Evolutionary conservation across 1,284 basidiomycete species (phyloP), one percentile per base, ranked within the genome.

Genomic region (Neonothopanus nambi): DNA sequence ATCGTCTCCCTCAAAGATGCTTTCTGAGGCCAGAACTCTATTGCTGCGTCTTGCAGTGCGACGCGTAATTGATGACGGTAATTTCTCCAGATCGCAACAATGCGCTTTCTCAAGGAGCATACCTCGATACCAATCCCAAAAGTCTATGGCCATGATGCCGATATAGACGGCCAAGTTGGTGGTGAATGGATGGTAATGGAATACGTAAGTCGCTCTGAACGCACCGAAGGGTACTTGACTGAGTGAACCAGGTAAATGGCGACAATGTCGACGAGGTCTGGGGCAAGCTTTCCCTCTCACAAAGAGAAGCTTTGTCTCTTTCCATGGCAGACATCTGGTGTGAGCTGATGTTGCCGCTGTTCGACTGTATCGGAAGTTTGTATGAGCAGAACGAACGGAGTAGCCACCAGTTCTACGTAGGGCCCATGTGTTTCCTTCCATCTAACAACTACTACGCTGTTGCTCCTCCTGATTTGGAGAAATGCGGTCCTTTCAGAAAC

Each of bases 361-460:
- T 61, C 55, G 41, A 57, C 26, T 23, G 28, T 17, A 60, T 62
- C 38, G 60, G 60, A 13, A 60, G 59, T 30, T 48, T 62, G 21
- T 52, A 55, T 39, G 42, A 57, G 20, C n/a, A n/a, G n/a, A n/a
- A 55, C 38, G 42, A 33, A 33, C 11, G n/a, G 5, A 42, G 20
- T 6, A 28, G 40, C 3, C 46, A 51, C 20, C 38, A 46, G 17
- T 57, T 55, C 38, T 24, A 37, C 30, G 52, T 59, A 12, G 58
- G 58, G 17, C 48, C 56, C 7, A 55, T 59, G 58, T 52, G 52
- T 37, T 55, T 48, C 47, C 42, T 57, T 26, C 52, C 58, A 2
- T 45, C 52, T 9, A 42, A 39, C 9, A 54, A 54, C 41, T 23
- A 30, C 12, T 46, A 37, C 42, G 51, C 52, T 13, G 35, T 47